Base-by-base conservation (phyloP, 2,329 filamentous ascomycete genomes). In the Biscogniauxia mediterranea region DNA sequence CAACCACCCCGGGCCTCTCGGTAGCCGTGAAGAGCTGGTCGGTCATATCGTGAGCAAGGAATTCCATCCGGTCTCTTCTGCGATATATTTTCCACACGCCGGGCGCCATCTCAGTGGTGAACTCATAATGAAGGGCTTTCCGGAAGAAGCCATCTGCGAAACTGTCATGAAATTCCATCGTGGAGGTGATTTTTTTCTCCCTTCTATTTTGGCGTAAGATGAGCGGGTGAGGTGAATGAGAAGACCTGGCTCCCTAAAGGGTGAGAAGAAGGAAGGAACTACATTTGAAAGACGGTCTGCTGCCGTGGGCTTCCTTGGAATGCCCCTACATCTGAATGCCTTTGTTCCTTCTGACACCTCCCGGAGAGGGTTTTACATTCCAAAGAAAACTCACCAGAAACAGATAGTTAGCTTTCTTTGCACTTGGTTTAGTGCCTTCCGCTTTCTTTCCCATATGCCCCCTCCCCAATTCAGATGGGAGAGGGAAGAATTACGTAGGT, bases 11-110 rank as follows among this genome's bases (percentile, higher is more conserved):
- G 3, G 59, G 32, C 9, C 57, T n/a, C 38, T 52, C 55, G 20
- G 55, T 42, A n/a, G 54, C 42, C 49, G 54, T 20, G 25, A 64
- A 62, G 3, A 73, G 53, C 53, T 56, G 26, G 11, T 68, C 55
- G 17, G 71, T 72, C 54, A 71, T 56, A 61, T 74, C 71, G 19
- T 70, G 67, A 21, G 73, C 73, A 21, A 74, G 66, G 56, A 63
- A 72, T 42, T 69, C 66, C 54, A 68, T 60, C 54, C 68, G 64
- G 63, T 72, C 68, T 7, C 11, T 54, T 57, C 69, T 71, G 55
- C 66, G 68, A 25, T 58, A 62, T 57, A 73, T 58, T 57, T 68
- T 72, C 70, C 71, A 74, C 55, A 72, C 60, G 2, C 64, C 61
- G 9, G 70, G 70, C 15, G 62, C 51, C 17, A 70, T 21, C 61